Evolutionary conservation across 1,139 yeast species (phyloP).

Genomic region (Yarrowia galli): DNA sequence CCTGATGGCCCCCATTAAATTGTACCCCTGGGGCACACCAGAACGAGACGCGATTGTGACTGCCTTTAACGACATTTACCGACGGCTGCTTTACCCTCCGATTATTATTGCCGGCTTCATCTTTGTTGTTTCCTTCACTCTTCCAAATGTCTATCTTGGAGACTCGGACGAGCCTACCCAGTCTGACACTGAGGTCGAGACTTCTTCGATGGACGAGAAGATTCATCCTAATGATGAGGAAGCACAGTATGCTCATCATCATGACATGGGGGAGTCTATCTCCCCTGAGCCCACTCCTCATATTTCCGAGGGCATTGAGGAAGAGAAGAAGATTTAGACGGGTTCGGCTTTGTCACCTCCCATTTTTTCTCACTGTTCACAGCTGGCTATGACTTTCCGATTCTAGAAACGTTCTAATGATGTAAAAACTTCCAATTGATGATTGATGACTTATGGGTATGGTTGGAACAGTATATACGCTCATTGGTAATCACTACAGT

Average conservation of each 20-base stretch:
- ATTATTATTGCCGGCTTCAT: conserved; percentile 54
- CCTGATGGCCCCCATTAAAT: conserved; percentile 42
- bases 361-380: not conserved
- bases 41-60: conserved; percentile 63
- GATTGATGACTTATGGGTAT: too few species aligned
- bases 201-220: conserved; percentile 4
- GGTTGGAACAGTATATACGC: too few species aligned
- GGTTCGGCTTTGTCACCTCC: not conserved
- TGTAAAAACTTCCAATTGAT: not conserved
- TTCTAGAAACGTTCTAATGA: not conserved
- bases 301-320: not conserved
- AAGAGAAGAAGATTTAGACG: conserved; percentile 9
- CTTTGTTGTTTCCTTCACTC: conserved; percentile 3
- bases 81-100: conserved; percentile 62
- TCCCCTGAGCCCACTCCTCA: not conserved
- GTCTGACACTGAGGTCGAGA: conserved; percentile 2
- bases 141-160: conserved; percentile 16
- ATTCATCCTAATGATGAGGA: conserved; percentile 2
- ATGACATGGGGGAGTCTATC: not conserved
- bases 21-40: conserved; percentile 66
- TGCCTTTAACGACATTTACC: conserved; percentile 68
- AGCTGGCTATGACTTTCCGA: conserved; percentile 1
- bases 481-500: too few species aligned
- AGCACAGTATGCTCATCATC: not conserved
- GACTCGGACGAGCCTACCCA: not conserved